These are phyloP conservation scores for Trypanosoma vivax DNA, from an alignment of 208 protist genomes.

Conservation along the genomic window DNA sequence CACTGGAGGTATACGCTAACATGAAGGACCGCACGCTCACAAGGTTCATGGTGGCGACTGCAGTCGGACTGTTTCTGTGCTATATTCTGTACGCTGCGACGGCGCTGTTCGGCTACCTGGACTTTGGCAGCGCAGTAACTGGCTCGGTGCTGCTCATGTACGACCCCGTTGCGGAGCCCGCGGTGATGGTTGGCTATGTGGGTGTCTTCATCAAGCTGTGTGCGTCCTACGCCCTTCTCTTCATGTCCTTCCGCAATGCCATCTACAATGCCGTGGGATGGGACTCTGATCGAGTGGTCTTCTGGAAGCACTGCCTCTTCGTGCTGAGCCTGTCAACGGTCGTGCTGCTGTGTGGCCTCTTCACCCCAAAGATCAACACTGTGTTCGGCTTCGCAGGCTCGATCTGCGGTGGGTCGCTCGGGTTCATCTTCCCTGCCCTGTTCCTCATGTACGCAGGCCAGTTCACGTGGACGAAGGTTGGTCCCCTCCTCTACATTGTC, in stretches of 20 bases:
- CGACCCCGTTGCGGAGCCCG: slow-evolving; percentile 39
- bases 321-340: slow-evolving; percentile 37
- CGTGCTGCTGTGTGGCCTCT: slow-evolving; percentile 63
- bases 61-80: slow-evolving; percentile 39
- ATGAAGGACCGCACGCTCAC: slow-evolving; percentile 22
- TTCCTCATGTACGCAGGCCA: slow-evolving; percentile 69
- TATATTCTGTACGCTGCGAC: slow-evolving; percentile 41
- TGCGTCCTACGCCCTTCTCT: slow-evolving; percentile 43
- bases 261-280: slow-evolving; percentile 45
- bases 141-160: slow-evolving; percentile 57
- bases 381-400: slow-evolving; percentile 71
- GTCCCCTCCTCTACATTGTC: slow-evolving; percentile 42
- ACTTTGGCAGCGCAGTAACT: slow-evolving; percentile 38
- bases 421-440: slow-evolving; percentile 71
- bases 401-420: slow-evolving; percentile 61
- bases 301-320: slow-evolving; percentile 44
- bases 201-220: slow-evolving; percentile 57
- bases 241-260: slow-evolving; percentile 49
- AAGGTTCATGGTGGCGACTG: slow-evolving; percentile 22
- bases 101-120: slow-evolving; percentile 58
- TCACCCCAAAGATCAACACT: slow-evolving; percentile 69
- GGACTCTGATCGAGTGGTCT: slow-evolving; percentile 41
- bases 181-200: slow-evolving; percentile 48
- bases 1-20: slow-evolving; percentile 32
- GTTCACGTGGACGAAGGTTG: slow-evolving; percentile 45